Percentiles rank a stretch among this genome's conserved stretches.
phyloP scores from a whole-genome alignment of 805 yeast species.

The Hanseniaspora nectarophila region DNA sequence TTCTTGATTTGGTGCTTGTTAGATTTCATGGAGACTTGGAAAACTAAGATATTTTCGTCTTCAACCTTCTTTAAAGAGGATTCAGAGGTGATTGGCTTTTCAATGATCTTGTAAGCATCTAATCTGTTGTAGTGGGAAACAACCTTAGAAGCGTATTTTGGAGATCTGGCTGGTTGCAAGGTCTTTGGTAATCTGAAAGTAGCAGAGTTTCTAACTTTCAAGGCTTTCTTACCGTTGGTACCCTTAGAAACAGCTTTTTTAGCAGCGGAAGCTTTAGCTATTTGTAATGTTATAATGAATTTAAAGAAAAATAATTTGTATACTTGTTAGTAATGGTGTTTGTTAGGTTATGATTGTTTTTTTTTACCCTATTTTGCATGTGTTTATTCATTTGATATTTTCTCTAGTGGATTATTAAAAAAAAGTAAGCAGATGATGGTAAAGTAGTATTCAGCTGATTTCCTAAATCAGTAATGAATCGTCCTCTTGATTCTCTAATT shows the following conservation, averaged over 20 bases:
- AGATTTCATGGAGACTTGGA: constrained; percentile 93
- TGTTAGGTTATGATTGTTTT: too few species aligned
- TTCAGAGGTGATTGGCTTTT: constrained; percentile 93
- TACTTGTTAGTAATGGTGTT: constrained; percentile 20
- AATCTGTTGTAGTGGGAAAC: constrained; percentile 96
- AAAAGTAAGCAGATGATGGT: too few species aligned
- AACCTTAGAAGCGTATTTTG: constrained; percentile 89
- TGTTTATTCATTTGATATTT: not conserved
- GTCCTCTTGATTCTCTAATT: too few species aligned
- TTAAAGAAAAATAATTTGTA: not conserved
- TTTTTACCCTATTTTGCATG: too few species aligned
- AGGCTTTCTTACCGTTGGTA: constrained; percentile 77
- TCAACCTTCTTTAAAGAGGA: constrained; percentile 99
- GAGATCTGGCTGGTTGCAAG: constrained; percentile 81
- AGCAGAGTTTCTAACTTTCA: constrained; percentile 88
- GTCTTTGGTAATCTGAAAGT: constrained; percentile 98
- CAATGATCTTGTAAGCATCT: constrained; percentile 89
- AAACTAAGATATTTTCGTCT: constrained; percentile 97
- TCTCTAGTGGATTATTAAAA: too few species aligned
- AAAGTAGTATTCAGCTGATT: too few species aligned
- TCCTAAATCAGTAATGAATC: too few species aligned
- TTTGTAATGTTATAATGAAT: constrained; percentile 10
- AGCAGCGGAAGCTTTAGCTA: constrained; percentile 85
- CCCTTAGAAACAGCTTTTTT: constrained; percentile 98
- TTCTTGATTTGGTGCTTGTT: constrained; percentile 97